These are phyloP conservation scores for Kwoniella sp. DNA, from an alignment of 768 basidiomycete species.

Conservation along the genomic window DNA sequence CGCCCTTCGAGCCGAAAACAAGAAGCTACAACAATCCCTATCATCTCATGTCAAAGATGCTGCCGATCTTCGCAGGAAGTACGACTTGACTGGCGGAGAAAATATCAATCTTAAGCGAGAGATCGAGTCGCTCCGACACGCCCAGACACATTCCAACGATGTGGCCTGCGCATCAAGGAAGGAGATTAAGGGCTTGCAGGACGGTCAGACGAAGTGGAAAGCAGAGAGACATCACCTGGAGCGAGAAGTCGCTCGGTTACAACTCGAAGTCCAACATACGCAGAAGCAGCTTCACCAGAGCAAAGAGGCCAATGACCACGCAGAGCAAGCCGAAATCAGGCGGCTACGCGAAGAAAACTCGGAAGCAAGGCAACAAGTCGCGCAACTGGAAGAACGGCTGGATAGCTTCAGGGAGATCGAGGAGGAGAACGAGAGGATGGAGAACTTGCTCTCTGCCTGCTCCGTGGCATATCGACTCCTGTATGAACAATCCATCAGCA, in stretches of 20 bases:
- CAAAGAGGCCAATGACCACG: neutral
- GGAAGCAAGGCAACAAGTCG: slow-evolving; percentile 1
- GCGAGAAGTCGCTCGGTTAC: neutral
- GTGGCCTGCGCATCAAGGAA: neutral
- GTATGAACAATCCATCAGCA: slow-evolving; percentile 10
- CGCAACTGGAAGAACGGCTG: slow-evolving; percentile 6
- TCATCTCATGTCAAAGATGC: neutral
- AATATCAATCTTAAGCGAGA: slow-evolving; percentile 1
- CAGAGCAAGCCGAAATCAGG: neutral
- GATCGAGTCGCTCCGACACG: slow-evolving; percentile 3
- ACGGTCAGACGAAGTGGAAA: slow-evolving; percentile 10
- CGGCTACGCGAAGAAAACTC: neutral
- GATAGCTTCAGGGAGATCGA: neutral
- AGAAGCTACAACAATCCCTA: neutral
- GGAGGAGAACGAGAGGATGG: slow-evolving; percentile 19
- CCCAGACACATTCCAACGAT: neutral
- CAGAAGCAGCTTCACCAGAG: neutral
- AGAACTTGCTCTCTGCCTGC: slow-evolving; percentile 13
- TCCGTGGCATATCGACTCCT: slow-evolving; percentile 17
- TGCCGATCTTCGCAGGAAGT: neutral
- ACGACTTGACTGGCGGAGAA: slow-evolving; percentile 5
- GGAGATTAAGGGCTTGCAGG: slow-evolving; percentile 5
- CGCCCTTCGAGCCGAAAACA: neutral
- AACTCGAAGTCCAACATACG: neutral
- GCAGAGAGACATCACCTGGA: slow-evolving; percentile 17